Conservation (phyloP, 2,329 filamentous ascomycete species). For the Diaporthe ampelina region DNA sequence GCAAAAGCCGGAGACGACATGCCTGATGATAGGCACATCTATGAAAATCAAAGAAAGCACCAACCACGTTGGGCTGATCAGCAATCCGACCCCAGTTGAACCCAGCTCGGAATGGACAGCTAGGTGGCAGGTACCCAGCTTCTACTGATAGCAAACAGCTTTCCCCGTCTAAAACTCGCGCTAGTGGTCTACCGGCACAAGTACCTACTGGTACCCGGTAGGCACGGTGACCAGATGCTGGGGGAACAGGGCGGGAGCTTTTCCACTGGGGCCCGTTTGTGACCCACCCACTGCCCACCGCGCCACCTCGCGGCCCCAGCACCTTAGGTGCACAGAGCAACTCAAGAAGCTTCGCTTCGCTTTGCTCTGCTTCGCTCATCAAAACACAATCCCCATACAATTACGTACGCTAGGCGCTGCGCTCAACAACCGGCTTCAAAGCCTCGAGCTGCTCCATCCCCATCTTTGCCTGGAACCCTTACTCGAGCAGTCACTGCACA, state of each 20-base stretch:
- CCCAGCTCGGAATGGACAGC: not conserved
- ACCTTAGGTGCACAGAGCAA: constrained; percentile 17
- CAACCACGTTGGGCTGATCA: not conserved
- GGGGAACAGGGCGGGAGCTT: constrained; percentile 25
- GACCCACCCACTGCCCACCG: constrained; percentile 13
- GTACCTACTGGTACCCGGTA: constrained; percentile 5
- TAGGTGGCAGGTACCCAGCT: not conserved
- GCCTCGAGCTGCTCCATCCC: constrained; percentile 36
- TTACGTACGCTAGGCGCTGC: constrained; percentile 40
- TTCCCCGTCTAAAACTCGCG: not conserved
- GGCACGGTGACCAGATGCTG: constrained; percentile 10
- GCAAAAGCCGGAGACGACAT: not conserved
- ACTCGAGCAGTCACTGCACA: constrained; percentile 15
- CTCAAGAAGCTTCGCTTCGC: constrained; percentile 1
- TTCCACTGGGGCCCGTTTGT: constrained; percentile 20
- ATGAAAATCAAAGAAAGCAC: not conserved
- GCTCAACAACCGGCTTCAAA: constrained; percentile 32
- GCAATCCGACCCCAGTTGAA: not conserved
- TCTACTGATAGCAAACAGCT: not conserved
- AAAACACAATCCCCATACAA: constrained; percentile 37
- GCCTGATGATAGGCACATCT: not conserved
- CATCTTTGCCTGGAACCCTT: constrained; percentile 30
- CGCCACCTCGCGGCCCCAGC: constrained; percentile 7
- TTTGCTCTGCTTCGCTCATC: constrained; percentile 27
- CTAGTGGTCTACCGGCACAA: not conserved